A percentile compares a stretch with the other conserved stretches of the same genome.
Conservation (phyloP, 768 basidiomycete species). For the Hygrophorus pudorinus region DNA sequence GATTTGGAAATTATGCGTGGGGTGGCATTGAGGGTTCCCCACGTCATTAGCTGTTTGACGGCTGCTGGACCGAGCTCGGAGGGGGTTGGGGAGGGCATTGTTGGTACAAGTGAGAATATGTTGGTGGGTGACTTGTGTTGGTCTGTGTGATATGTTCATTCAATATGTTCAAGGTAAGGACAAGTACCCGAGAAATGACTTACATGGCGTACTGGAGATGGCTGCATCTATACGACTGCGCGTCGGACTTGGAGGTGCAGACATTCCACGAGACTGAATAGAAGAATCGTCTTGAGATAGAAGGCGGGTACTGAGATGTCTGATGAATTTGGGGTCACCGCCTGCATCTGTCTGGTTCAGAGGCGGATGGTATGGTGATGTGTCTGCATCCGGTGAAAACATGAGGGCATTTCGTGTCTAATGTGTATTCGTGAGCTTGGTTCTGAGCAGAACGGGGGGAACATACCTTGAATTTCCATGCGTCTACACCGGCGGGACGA, state of each 20-base stretch:
- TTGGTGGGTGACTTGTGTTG: slow-evolving; percentile 46
- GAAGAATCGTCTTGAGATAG: slow-evolving; percentile 53
- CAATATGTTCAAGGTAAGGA: not conserved
- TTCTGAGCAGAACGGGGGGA: not conserved
- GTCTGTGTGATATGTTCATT: slow-evolving; percentile 32
- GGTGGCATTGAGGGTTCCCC: slow-evolving; percentile 89
- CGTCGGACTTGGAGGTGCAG: slow-evolving; percentile 80
- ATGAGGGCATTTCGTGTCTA: slow-evolving; percentile 91
- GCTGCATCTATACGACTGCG: slow-evolving; percentile 87
- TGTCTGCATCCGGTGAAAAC: slow-evolving; percentile 90
- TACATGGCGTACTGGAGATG: slow-evolving; percentile 87
- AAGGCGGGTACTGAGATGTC: slow-evolving; percentile 75
- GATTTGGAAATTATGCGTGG: slow-evolving; percentile 73
- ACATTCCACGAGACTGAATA: slow-evolving; percentile 29
- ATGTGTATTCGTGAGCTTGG: not conserved
- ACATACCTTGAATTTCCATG: slow-evolving; percentile 72
- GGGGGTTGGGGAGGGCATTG: slow-evolving; percentile 81
- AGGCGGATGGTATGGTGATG: slow-evolving; percentile 58
- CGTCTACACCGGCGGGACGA: slow-evolving; percentile 63
- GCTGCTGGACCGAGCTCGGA: slow-evolving; percentile 71
- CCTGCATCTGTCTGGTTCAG: slow-evolving; percentile 17
- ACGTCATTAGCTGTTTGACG: slow-evolving; percentile 92
- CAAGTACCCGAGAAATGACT: slow-evolving; percentile 2
- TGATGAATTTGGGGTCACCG: slow-evolving; percentile 51
- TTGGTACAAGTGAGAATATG: slow-evolving; percentile 71